Percentiles rank a stretch among this genome's conserved stretches.
These are phyloP conservation scores for Pythium insidiosum DNA, from an alignment of 352 stramenopile genomes.

Conservation along the genomic window DNA sequence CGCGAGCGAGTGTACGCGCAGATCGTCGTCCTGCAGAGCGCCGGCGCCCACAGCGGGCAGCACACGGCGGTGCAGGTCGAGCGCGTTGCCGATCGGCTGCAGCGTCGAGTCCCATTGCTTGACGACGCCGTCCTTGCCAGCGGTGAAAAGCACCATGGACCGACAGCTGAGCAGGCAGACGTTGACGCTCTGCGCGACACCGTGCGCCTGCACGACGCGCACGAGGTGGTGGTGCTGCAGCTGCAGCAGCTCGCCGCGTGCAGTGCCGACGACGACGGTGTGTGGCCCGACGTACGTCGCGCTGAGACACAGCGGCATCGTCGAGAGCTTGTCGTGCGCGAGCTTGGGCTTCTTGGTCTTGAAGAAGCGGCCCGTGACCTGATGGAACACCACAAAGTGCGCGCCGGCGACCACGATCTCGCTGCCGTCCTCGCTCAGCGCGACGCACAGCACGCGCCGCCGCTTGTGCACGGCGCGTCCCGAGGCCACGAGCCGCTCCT, in stretches of 20 bases:
- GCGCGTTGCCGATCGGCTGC: slow-evolving; percentile 49
- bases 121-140: slow-evolving; percentile 62
- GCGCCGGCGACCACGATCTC: slow-evolving; percentile 56
- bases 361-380: slow-evolving; percentile 46
- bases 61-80: slow-evolving; percentile 41
- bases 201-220: slow-evolving; percentile 53
- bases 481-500: slow-evolving; percentile 46
- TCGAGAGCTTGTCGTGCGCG: slow-evolving; percentile 29
- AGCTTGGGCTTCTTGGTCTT: slow-evolving; percentile 57
- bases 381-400: slow-evolving; percentile 57
- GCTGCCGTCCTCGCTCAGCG: slow-evolving; percentile 58
- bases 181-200: slow-evolving; percentile 39
- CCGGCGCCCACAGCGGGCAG: too few relatives aligned
- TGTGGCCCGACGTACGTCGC: slow-evolving; percentile 50
- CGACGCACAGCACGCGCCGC: slow-evolving; percentile 43
- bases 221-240: slow-evolving; percentile 56
- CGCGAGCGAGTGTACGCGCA: slow-evolving; percentile 58
- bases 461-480: slow-evolving; percentile 29
- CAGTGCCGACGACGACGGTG: slow-evolving; percentile 53
- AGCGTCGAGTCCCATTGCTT: slow-evolving; percentile 81
- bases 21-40: slow-evolving; percentile 36
- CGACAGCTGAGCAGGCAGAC: slow-evolving; percentile 44
- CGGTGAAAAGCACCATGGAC: slow-evolving; percentile 74
- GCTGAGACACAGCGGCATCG: slow-evolving; percentile 34
- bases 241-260: slow-evolving; percentile 48